Evolutionary conservation across 371 early-diverging fungal species (phyloP).

Genomic region (Rhizomucor pusillus): DNA sequence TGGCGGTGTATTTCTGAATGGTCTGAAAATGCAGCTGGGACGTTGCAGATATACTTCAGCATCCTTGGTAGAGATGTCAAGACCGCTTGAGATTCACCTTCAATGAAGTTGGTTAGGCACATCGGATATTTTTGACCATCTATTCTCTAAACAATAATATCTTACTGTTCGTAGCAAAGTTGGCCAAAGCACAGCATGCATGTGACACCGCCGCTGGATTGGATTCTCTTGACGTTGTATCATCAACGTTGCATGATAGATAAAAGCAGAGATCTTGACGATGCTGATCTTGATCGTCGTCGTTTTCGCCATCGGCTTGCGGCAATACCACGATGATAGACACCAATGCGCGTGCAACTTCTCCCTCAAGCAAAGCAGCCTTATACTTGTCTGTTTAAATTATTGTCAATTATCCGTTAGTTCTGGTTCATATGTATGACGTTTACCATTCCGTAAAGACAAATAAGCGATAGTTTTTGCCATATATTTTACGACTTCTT

Average conservation of each 20-base stretch:
- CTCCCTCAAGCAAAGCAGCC: conserved; percentile 43
- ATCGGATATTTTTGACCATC: background rate
- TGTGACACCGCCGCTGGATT: conserved; percentile 50
- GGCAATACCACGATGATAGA: conserved; percentile 33
- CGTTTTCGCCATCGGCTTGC: conserved; percentile 2
- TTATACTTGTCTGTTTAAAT: conserved; percentile 48
- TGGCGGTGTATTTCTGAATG: conserved; percentile 50
- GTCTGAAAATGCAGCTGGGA: conserved; percentile 25
- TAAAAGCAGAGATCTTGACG: conserved; percentile 13
- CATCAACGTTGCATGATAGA: conserved; percentile 4
- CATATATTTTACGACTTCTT: conserved; percentile 51
- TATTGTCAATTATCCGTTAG: background rate
- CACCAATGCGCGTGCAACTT: conserved; percentile 46
- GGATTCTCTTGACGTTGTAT: background rate
- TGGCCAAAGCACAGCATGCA: conserved; percentile 61
- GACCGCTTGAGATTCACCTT: conserved; percentile 53
- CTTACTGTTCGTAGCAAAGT: conserved; percentile 59
- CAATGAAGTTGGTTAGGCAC: background rate
- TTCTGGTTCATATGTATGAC: background rate
- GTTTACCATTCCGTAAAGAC: conserved; percentile 53
- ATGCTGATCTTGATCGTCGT: conserved; percentile 3
- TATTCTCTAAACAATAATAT: background rate
- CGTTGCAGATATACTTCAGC: conserved; percentile 40
- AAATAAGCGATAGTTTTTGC: conserved; percentile 61
- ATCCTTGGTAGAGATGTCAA: conserved; percentile 51